Evolutionary conservation across 2,329 filamentous ascomycete species (phyloP).

Genomic region (Penicillium paneum): DNA sequence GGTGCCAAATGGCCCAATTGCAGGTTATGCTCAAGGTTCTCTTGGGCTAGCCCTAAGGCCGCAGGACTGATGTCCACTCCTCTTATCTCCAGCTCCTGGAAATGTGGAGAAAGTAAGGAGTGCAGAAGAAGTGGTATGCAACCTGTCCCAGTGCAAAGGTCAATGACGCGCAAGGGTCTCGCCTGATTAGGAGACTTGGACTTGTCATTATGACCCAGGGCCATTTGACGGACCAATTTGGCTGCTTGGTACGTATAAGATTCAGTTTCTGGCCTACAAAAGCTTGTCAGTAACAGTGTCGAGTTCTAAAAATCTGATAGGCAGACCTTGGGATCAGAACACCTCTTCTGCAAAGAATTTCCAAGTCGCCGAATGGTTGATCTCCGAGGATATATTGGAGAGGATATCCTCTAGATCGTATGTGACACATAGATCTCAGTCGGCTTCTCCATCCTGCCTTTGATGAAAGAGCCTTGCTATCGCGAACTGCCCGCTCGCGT

Average conservation of each 20-base stretch:
- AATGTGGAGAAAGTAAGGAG: slow-evolving; percentile 51
- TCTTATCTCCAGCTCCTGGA: slow-evolving; percentile 49
- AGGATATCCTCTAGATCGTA: slow-evolving; percentile 63
- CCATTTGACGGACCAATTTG: slow-evolving; percentile 37
- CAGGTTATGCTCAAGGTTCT: slow-evolving; percentile 60
- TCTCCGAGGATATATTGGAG: slow-evolving; percentile 86
- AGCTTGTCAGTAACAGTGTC: background rate
- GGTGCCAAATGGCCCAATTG: slow-evolving; percentile 23
- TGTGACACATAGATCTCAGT: slow-evolving; percentile 38
- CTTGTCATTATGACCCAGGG: background rate
- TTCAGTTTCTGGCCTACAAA: slow-evolving; percentile 63
- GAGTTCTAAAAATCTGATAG: background rate
- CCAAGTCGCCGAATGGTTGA: slow-evolving; percentile 81
- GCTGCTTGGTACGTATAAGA: slow-evolving; percentile 61
- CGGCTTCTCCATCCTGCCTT: slow-evolving; percentile 27
- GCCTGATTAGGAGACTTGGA: background rate
- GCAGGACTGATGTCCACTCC: slow-evolving; percentile 70
- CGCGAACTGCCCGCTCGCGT: slow-evolving; percentile 35
- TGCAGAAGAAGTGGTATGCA: slow-evolving; percentile 81
- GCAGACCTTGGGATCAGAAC: slow-evolving; percentile 75
- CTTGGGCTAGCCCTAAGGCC: slow-evolving; percentile 63
- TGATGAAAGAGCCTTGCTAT: slow-evolving; percentile 8
- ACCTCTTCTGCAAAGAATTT: slow-evolving; percentile 70
- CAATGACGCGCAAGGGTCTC: slow-evolving; percentile 61
- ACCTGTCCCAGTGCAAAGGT: slow-evolving; percentile 87